Evolutionary conservation across 768 basidiomycete species (phyloP), one percentile per base, ranked within the genome.

Genomic region (Tephrocybe sp.): DNA sequence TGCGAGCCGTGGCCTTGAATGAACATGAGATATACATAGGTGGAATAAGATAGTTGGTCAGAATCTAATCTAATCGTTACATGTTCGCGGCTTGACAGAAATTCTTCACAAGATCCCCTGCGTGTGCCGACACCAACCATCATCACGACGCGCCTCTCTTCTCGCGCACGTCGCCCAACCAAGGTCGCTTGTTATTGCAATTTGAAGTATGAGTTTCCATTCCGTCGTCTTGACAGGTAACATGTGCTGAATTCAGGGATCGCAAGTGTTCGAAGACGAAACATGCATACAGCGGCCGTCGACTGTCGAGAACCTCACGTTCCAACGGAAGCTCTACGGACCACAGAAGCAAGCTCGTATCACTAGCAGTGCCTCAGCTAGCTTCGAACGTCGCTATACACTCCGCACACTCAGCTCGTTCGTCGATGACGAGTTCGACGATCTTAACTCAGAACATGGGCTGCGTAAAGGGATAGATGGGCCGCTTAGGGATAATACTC

Each of bases 241-340:
- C 33, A 15, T 15, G 15, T n/a, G 19, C 41, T 42, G 41, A 24
- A 23, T 23, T 21, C 22, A 31, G n/a, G 5, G 21, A 21, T 9
- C 34, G n/a, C n/a, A n/a, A 50, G 45, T 54, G 49, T 43, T 47
- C 41, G 19, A 34, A 27, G 49, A 50, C 39, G 49, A 46, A 39
- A 50, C 37, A 39, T 51, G 42, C 37, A 50, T 31, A n/a, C 29
- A 12, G 19, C 44, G 44, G 12, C 31, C 45, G 12, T 41, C 42
- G 19, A 48, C 36, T 16, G 37, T 47, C 39, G 38, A 50, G 23
- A 25, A 44, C 11, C 40, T 52, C 29, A 19, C 48, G 9, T 42
- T 42, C 33, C 38, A 50, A 37, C 31, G 49, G 15, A 42, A 39
- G 33, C 3, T 49, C 19, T 49, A 25, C n/a, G 25, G n/a, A 9